Conservation (phyloP, 73 alveolate genomes). For the Stentor coeruleus region DNA sequence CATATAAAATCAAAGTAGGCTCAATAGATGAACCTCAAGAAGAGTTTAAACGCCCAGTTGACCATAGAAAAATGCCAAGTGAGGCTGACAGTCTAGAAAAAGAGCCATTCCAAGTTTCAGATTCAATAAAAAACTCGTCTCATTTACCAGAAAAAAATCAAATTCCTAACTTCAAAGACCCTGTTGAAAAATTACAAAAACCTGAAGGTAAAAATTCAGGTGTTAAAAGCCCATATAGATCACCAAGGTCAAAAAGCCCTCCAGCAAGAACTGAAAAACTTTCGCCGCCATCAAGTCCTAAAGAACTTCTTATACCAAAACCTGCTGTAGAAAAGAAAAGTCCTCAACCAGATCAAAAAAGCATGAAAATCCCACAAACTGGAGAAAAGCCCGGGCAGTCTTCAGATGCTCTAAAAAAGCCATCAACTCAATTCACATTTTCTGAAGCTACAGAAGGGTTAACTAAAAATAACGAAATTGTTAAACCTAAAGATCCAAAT, state of each 20-base stretch:
- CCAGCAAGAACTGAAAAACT: neutral
- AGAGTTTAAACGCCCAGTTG: no score
- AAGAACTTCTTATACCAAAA: no score
- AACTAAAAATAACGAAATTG: neutral
- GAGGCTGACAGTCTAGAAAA: neutral
- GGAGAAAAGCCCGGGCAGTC: neutral
- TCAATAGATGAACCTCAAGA: neutral
- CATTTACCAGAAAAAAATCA: no score
- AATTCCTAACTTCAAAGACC: neutral
- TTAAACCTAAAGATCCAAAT: neutral
- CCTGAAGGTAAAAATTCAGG: neutral
- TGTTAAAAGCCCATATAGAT: neutral
- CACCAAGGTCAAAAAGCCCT: neutral
- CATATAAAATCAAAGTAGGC: neutral
- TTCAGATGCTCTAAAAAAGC: neutral
- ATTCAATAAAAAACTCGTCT: neutral
- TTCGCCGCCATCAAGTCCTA: no score
- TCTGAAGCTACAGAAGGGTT: neutral
- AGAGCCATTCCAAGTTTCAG: neutral
- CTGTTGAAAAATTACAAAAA: no score
- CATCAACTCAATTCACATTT: neutral
- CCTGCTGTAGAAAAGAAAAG: no score
- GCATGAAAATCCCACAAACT: neutral
- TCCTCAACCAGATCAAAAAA: no score
- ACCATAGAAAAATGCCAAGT: neutral